Evolutionary conservation across 768 basidiomycete genomes (phyloP), one percentile per base, ranked within the genome.

Genomic region (Boletellus sp.): DNA sequence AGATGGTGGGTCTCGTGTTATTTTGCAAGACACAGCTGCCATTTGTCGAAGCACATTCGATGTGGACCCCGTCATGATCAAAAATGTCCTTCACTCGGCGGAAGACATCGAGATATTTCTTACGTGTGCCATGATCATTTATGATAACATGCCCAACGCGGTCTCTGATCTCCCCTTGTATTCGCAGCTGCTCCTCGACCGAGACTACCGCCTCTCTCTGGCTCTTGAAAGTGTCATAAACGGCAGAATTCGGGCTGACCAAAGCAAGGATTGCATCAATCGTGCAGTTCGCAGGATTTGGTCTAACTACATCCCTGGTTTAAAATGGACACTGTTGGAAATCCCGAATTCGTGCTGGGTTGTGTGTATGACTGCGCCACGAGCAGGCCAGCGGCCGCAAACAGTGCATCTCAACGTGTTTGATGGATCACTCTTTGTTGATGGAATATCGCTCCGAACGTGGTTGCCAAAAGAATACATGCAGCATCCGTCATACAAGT

Each of bases 391-490:
- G 45, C 17, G 22, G 28, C 52, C 56, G 17, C 70, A 71, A 42
- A 41, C 17, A 15, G 62, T 79, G 6, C 65, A 72, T 36, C 59
- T 75, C 15, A 71, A 81, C 45, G 32, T 79, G 3, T 51, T 78
- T 6, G 31, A 58, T 10, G 67, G 65, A 3, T 44, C 52, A 2
- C 57, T 68, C 19, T 37, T 63, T 11, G 52, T 63, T 3, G 45
- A 69, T 6, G 67, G 59, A 2, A 59, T 52, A 19, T 50, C 58
- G 0, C n/a, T 69, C 3, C 52, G 56, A 0, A 52, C 20, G 24
- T 16, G 51, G 22, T 45, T 64, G 13, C 62, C 60, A 0, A 23
- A 32, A 9, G 33, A 11, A 6, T 52, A 62, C 24, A 43, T 42
- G 17, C 38, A 17, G 1, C 45, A 58, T 39, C 41, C 60, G 11